Evolutionary conservation across 148 eudicot species (phyloP).

Genomic region (Rhododendron ovatum): DNA sequence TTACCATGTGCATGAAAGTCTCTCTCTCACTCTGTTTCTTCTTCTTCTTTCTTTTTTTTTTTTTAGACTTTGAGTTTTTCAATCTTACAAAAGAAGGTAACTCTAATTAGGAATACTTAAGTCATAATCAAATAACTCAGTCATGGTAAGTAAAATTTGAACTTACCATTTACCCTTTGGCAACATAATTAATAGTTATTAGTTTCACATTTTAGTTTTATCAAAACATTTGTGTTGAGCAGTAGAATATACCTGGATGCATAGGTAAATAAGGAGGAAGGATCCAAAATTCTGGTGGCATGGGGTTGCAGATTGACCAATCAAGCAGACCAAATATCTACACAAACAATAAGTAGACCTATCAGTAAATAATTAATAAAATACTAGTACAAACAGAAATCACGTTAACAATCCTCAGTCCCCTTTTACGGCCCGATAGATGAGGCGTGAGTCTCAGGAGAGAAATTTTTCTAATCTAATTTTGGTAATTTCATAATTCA

Average conservation of each 20-base stretch:
- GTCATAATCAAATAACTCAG: background rate
- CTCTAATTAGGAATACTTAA: background rate
- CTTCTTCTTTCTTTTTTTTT: too few species aligned
- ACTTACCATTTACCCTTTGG: background rate
- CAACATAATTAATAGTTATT: background rate
- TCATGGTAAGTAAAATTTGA: background rate
- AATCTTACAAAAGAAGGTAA: background rate
- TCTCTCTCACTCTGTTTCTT: too few species aligned
- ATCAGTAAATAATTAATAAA: background rate
- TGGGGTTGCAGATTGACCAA: conserved; percentile 39
- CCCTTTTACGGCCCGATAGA: too few species aligned
- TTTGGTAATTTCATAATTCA: too few species aligned
- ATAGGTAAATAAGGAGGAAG: conserved; percentile 33
- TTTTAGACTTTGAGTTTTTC: too few species aligned
- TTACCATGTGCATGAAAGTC: too few species aligned
- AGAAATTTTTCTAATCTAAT: too few species aligned
- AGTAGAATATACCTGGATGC: conserved; percentile 27
- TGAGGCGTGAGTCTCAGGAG: too few species aligned
- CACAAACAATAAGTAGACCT: background rate
- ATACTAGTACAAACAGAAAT: background rate
- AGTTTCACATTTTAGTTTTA: background rate
- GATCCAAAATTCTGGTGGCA: conserved; percentile 43
- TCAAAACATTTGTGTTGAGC: background rate
- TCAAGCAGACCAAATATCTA: conserved; percentile 41
- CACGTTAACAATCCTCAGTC: too few species aligned